Percentiles rank a stretch among this genome's conserved stretches.
phyloP scores from a whole-genome alignment of 202 grass and related monocot genomes.

The Miscanthus sacchariflorus region DNA sequence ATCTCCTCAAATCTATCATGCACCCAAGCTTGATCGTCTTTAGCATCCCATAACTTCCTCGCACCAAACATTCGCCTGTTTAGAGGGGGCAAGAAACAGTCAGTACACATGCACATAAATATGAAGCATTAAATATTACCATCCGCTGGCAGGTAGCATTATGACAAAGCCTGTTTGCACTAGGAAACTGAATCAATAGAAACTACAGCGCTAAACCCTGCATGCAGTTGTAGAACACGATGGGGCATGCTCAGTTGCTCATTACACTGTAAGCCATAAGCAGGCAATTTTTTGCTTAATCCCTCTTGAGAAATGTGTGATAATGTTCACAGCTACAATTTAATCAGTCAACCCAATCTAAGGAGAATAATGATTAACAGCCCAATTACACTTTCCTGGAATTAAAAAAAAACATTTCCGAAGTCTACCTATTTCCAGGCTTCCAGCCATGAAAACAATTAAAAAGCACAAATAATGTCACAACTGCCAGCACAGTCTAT shows the following conservation, averaged over 20 bases:
- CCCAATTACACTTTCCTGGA: neutral
- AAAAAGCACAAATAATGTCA: neutral
- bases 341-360: neutral
- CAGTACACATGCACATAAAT: constrained; percentile 14
- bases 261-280: constrained; percentile 24
- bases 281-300: neutral
- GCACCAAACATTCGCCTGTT: constrained; percentile 78
- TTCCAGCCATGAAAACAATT: neutral
- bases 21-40: constrained; percentile 91
- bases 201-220: neutral
- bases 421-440: neutral
- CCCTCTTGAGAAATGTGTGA: neutral
- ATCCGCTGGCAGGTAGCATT: neutral
- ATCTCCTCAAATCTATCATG: constrained; percentile 96
- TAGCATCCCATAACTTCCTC: constrained; percentile 85
- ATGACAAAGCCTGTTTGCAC: neutral
- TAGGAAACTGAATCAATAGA: neutral
- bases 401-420: neutral
- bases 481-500: neutral
- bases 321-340: constrained; percentile 23
- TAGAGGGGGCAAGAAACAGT: constrained; percentile 25
- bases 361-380: neutral
- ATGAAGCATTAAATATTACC: constrained; percentile 27
- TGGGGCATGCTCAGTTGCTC: constrained; percentile 9
- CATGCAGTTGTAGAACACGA: constrained; percentile 9